Evolutionary conservation across 495 filamentous ascomycete species (phyloP).

Genomic region (Annulohypoxylon nitens): DNA sequence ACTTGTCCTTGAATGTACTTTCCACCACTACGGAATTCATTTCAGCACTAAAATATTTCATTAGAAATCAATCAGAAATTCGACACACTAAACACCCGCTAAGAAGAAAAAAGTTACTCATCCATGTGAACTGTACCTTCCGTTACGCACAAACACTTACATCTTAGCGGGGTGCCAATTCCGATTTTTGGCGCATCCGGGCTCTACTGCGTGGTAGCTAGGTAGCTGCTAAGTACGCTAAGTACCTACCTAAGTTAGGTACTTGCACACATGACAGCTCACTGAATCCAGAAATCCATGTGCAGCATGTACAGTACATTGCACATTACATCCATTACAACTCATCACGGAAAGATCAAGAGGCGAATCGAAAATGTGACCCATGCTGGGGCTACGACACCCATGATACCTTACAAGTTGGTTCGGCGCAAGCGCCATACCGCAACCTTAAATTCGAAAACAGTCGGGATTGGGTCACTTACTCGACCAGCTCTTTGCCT

Average conservation of each 20-base stretch:
- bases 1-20: background rate
- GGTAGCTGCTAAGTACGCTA: too few species aligned
- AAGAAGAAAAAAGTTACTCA: background rate
- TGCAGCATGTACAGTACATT: slow-evolving; percentile 13
- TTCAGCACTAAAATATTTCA: background rate
- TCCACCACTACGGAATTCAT: background rate
- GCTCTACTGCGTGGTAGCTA: background rate
- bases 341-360: slow-evolving; percentile 10
- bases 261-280: background rate
- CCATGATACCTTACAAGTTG: background rate
- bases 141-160: background rate
- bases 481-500: background rate
- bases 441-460: slow-evolving; percentile 45
- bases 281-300: background rate
- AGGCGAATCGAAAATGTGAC: slow-evolving; percentile 10
- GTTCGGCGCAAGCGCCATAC: slow-evolving; percentile 39
- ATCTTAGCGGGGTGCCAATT: background rate
- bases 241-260: background rate
- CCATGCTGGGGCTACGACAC: background rate
- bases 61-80: background rate
- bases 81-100: background rate
- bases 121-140: background rate
- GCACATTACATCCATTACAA: background rate
- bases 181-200: slow-evolving; percentile 13
- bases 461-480: slow-evolving; percentile 22